Conservation (phyloP, 352 stramenopile genomes). For the Nothophytophthora sp. region DNA sequence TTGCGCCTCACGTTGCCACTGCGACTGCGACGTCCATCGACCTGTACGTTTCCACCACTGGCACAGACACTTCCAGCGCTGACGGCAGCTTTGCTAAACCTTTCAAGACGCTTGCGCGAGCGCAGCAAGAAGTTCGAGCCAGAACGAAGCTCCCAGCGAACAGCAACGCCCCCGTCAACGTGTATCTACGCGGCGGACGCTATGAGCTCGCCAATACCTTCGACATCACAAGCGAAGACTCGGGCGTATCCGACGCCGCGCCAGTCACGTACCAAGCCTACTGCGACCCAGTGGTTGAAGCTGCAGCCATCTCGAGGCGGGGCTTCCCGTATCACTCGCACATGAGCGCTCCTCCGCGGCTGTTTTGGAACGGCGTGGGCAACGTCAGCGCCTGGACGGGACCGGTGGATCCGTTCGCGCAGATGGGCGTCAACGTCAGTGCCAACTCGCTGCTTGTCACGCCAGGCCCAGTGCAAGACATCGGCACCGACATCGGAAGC, state of each 20-base stretch:
- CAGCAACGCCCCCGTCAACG: constrained; percentile 41
- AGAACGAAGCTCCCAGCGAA: constrained; percentile 26
- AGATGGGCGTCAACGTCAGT: constrained; percentile 54
- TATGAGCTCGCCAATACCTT: constrained; percentile 59
- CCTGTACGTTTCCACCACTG: constrained; percentile 52
- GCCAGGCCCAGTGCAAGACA: constrained; percentile 11
- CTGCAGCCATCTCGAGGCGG: constrained; percentile 29
- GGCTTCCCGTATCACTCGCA: constrained; percentile 52
- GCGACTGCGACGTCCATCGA: constrained; percentile 23
- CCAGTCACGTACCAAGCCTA: constrained; percentile 72
- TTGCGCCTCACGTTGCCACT: neutral
- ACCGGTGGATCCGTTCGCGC: constrained; percentile 56
- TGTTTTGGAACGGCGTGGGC: constrained; percentile 71
- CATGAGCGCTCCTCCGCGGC: constrained; percentile 33
- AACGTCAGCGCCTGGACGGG: constrained; percentile 40
- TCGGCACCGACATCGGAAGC: constrained; percentile 34
- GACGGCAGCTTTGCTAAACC: constrained; percentile 49
- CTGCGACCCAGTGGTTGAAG: constrained; percentile 44
- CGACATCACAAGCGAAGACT: constrained; percentile 51
- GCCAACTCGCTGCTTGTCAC: constrained; percentile 40
- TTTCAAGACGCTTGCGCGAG: constrained; percentile 55
- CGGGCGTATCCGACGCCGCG: constrained; percentile 22
- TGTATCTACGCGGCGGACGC: constrained; percentile 53
- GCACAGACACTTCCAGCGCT: constrained; percentile 39
- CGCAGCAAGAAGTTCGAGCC: constrained; percentile 36